Evolutionary conservation across 345 rosid species (phyloP).

Genomic region (Fremontodendron californicum): DNA sequence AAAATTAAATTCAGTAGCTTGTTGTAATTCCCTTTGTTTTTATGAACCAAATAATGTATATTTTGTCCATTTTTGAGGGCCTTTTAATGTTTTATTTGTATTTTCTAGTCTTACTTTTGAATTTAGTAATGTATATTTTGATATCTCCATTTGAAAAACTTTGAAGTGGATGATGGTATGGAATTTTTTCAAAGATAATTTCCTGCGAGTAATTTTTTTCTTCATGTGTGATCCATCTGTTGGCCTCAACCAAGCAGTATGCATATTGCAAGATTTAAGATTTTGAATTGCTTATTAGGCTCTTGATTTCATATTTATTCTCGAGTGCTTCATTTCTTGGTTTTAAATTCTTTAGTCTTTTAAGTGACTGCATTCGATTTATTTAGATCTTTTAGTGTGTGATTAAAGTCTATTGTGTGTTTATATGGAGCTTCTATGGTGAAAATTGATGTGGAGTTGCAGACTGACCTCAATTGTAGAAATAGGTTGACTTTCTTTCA

Average conservation of each 20-base stretch:
- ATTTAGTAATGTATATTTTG: neutral
- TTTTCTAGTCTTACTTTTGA: too few relatives aligned
- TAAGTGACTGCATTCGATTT: neutral
- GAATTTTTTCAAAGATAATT: neutral
- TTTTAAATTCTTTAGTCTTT: neutral
- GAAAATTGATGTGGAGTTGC: too few relatives aligned
- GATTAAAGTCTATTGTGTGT: neutral
- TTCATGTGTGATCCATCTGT: neutral
- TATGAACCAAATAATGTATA: too few relatives aligned
- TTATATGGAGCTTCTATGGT: constrained; percentile 64
- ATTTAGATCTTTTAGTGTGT: constrained; percentile 1
- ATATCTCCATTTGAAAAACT: neutral
- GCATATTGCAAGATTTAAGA: neutral
- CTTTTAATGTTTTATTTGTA: too few relatives aligned
- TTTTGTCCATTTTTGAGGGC: too few relatives aligned
- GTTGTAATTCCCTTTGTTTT: too few relatives aligned
- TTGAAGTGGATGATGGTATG: neutral
- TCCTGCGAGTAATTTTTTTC: neutral
- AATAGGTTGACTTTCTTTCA: too few relatives aligned
- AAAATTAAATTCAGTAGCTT: too few relatives aligned
- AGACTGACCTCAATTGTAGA: too few relatives aligned
- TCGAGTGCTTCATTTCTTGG: neutral
- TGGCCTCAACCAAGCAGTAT: neutral
- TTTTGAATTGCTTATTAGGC: neutral
- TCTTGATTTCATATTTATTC: neutral